These are phyloP conservation scores for Inosperma sp. DNA, from an alignment of 768 basidiomycete genomes.

Conservation along the genomic window DNA sequence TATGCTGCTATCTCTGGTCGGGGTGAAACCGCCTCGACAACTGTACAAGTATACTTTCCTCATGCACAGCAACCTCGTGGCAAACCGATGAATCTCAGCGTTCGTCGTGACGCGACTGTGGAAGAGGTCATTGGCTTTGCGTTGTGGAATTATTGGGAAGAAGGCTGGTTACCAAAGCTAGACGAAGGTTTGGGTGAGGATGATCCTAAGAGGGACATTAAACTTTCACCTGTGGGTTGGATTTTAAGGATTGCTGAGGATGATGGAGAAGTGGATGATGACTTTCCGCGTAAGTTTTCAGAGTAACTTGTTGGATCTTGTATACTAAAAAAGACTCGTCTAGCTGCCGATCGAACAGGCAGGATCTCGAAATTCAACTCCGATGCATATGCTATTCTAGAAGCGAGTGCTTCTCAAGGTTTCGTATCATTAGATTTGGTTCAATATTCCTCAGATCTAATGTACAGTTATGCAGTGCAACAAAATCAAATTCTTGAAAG, in stretches of 20 bases:
- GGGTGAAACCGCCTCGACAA: constrained; percentile 55
- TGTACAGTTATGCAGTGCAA: constrained; percentile 32
- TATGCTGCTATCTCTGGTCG: constrained; percentile 85
- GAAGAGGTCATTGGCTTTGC: constrained; percentile 96
- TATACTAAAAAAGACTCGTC: constrained; percentile 11
- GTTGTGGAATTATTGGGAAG: constrained; percentile 91
- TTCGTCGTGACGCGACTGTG: constrained; percentile 83
- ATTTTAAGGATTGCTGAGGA: constrained; percentile 91
- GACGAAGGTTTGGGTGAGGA: constrained; percentile 63
- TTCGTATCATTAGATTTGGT: background rate
- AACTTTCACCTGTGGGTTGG: constrained; percentile 82
- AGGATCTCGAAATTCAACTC: constrained; percentile 86
- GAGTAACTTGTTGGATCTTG: background rate
- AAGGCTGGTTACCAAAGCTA: constrained; percentile 72
- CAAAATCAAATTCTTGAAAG: constrained; percentile 80
- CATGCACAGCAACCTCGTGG: constrained; percentile 58
- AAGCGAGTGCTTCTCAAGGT: constrained; percentile 71
- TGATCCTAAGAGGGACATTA: constrained; percentile 54
- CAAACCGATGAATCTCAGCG: constrained; percentile 65
- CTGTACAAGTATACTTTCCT: constrained; percentile 82
- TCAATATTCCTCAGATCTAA: constrained; percentile 24
- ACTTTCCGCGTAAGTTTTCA: constrained; percentile 81
- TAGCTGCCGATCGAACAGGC: constrained; percentile 86
- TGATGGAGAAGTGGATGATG: constrained; percentile 97
- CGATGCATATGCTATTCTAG: constrained; percentile 83